Base-by-base conservation (phyloP, 139 green algal species). In the Chlamydomonas asymmetrica region DNA sequence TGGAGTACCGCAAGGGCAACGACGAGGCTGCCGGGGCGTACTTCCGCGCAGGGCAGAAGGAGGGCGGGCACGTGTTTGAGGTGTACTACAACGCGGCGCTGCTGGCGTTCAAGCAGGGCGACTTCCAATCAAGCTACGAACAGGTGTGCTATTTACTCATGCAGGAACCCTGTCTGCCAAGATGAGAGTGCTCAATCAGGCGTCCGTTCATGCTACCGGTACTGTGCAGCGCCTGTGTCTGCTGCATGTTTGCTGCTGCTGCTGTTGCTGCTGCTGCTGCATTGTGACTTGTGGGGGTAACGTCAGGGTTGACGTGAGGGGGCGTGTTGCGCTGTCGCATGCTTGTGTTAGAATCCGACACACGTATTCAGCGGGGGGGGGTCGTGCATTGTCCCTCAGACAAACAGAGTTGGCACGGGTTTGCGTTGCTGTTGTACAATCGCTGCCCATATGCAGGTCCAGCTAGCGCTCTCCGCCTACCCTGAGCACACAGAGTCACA, bases 71-170 rank as follows among this genome's bases (percentile, higher is more conserved):
- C 66, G 68, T 88, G 32, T 93, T 89, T 78, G 92, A 96, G 85
- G 71, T 87, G 31, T 84, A 80, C 68, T 96, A 85, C 82, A 96
- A 96, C 75, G 82, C 72, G 20, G 90, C 87, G n/a, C 75, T 94
- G 76, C 71, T 90, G 32, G 82, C 88, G 0, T 89, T 88, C 76
- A 85, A 88, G 68, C 31, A 54, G 4, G 90, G 91, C 25, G 88
- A 94, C 48, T 83, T 93, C 66, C 81, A 94, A 76, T 81, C 89
- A 32, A 74, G 66, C 34, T 87, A 83, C 54, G 80, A 81, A 29
- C 75, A 81, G 74, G 82, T 88, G 65, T 6, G 74, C 13, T 39
- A 59, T 38, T 27, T n/a, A 54, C 40, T 70, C 8, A 38, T 54
- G 13, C 22, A 29, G n/a, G n/a, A n/a, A n/a, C n/a, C n/a, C n/a